A percentile compares a stretch with the other conserved stretches of the same genome.
Evolutionary conservation across 2,329 filamentous ascomycete genomes (phyloP).

Genomic region (Rutstroemia sp.): DNA sequence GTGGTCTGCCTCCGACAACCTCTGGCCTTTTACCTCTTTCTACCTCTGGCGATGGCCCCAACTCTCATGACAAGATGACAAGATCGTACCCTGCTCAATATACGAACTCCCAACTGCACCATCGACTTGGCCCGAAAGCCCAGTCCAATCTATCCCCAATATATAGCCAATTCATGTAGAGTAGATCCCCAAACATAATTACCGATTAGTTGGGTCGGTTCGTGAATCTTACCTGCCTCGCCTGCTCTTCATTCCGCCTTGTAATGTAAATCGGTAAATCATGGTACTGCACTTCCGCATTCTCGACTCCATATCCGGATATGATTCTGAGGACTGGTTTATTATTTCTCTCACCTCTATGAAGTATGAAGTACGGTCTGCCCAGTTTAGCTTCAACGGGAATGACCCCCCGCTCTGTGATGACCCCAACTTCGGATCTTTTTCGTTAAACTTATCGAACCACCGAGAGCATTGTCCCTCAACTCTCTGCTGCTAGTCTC

Average conservation of each 20-base stretch:
- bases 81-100: constrained; percentile 6
- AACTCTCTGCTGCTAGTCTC: no score
- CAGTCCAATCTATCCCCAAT: constrained; percentile 1
- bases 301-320: no score
- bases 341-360: no score
- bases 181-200: constrained; percentile 7
- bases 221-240: background rate
- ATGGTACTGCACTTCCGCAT: no score
- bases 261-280: no score
- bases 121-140: background rate
- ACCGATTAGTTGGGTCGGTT: constrained; percentile 6
- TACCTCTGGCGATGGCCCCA: background rate
- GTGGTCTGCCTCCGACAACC: no score
- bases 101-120: constrained; percentile 3
- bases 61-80: background rate
- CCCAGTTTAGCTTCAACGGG: background rate
- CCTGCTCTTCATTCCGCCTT: background rate
- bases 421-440: background rate
- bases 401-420: background rate
- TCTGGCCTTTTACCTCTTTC: no score
- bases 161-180: constrained; percentile 5
- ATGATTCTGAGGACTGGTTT: no score
- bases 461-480: constrained; percentile 1
- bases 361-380: no score
- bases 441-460: background rate